Base-by-base conservation (phyloP, 176 grass and related monocot species). In the Triticum turgidum region DNA sequence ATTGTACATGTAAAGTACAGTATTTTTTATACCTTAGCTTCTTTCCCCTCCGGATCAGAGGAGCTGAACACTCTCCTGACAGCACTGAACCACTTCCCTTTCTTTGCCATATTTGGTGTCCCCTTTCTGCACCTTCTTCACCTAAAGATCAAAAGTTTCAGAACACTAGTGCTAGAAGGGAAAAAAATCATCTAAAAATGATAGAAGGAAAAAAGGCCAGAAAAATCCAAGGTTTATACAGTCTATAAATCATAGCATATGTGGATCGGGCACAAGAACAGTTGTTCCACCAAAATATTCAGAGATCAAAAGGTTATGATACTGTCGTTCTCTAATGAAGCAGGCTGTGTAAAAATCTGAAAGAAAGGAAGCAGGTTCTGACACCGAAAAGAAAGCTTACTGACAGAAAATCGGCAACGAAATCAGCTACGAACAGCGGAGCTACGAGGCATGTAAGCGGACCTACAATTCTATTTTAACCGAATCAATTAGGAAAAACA, bases 1-100 rank as follows among this genome's bases (percentile, higher is more conserved):
- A 20, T 33, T 62, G 9, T 21, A 80, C 1, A 64, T 72, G 72
- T 29, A 42, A 88, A 54, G 64, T 65, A 56, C 32, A 44, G 39
- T 59, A 56, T 27, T 82, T 86, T 76, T 17, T 32, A 67, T 88
- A 94, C 92, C 90, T 94, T 94, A 9, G 64, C 74, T 67, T 88
- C 85, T 83, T 91, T 97, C 82, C 93, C 87, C 24, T 89, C 84
- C 47, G 84, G 84, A 76, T 76, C 84, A 64, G 81, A 87, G 62
- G 90, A 88, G 78, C 90, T 91, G 89, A 97, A 97, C 37, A 94
- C 77, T 86, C 81, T 97, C 83, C 89, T 97, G 41, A 97, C 81
- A 37, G 90, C 88, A 83, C 54, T 89, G 81, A 91, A 94, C 92
- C 95, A 97, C 39, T 91, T 97, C 49, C 88, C 82, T 88, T 91